Percentiles rank a stretch among this genome's conserved stretches.
Evolutionary conservation across 1,284 basidiomycete genomes (phyloP).

Genomic region (Moesziomyces antarcticus): DNA sequence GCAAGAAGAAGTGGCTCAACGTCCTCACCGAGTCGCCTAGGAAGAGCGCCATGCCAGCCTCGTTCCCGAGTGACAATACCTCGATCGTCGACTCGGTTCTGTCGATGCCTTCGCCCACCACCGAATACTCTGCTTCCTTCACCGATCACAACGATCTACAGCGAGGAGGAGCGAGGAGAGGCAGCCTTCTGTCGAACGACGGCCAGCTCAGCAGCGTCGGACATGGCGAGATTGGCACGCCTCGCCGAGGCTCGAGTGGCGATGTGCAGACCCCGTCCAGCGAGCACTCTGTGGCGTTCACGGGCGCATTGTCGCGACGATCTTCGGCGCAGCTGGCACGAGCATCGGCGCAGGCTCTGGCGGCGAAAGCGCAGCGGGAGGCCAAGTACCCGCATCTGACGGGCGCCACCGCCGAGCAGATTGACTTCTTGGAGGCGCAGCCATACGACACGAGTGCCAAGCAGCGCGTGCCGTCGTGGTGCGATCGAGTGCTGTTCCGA

Average conservation of each 20-base stretch:
- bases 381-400: conserved; percentile 45
- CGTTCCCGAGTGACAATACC: conserved; percentile 21
- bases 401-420: conserved; percentile 42
- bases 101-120: conserved; percentile 14
- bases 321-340: conserved; percentile 22
- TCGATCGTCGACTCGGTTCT: conserved; percentile 25
- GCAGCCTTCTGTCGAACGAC: conserved; percentile 18
- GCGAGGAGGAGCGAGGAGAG: conserved; percentile 10
- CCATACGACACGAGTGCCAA: conserved; percentile 71
- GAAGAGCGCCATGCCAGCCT: conserved; percentile 5
- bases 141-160: conserved; percentile 9
- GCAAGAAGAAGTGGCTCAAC: conserved; percentile 41
- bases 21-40: conserved; percentile 24
- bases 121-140: conserved; percentile 4
- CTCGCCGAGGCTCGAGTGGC: conserved; percentile 6
- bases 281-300: conserved; percentile 2
- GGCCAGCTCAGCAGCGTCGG: conserved; percentile 10
- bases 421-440: conserved; percentile 61
- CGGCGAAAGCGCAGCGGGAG: conserved; percentile 29
- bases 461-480: conserved; percentile 71
- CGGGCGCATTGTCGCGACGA: conserved; percentile 14
- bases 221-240: conserved; percentile 10
- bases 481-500: conserved; percentile 65
- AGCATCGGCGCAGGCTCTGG: conserved; percentile 18
- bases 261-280: conserved; percentile 11